Percentiles rank a stretch among this genome's conserved stretches.
These are phyloP conservation scores for Solanum hybrid DNA, from an alignment of 305 asterid species.

Conservation along the genomic window DNA sequence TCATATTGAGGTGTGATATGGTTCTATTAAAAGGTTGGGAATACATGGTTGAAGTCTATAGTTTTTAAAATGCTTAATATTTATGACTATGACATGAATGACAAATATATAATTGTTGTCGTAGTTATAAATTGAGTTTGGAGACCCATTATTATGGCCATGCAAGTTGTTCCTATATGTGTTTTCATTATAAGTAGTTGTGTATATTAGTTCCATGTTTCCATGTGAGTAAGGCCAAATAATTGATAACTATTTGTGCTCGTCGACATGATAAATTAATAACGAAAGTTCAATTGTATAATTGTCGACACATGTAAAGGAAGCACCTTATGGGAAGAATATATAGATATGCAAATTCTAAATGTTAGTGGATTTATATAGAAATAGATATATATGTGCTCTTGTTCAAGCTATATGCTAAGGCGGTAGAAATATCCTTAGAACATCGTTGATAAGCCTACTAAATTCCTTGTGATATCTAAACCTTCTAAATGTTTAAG, in stretches of 20 bases:
- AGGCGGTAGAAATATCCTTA: background rate
- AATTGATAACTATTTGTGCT: background rate
- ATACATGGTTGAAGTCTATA: background rate
- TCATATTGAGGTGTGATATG: background rate
- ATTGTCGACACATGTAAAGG: background rate
- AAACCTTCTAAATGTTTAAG: background rate
- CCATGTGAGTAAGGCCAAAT: background rate
- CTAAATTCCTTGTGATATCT: background rate
- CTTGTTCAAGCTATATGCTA: background rate
- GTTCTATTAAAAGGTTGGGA: background rate
- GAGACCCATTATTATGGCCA: background rate
- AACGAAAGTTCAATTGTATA: background rate
- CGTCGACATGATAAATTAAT: background rate
- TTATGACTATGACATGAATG: background rate
- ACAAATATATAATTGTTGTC: background rate
- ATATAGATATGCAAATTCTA: background rate
- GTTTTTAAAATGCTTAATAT: background rate
- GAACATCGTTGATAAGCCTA: background rate
- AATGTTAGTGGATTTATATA: background rate
- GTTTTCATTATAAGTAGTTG: background rate
- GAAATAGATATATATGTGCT: background rate
- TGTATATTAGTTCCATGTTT: background rate
- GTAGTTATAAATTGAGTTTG: background rate
- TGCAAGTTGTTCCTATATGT: background rate
- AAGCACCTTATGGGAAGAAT: background rate